These are phyloP conservation scores for Chondrus crispus DNA, from an alignment of 23 red algal genomes.

Conservation along the genomic window DNA sequence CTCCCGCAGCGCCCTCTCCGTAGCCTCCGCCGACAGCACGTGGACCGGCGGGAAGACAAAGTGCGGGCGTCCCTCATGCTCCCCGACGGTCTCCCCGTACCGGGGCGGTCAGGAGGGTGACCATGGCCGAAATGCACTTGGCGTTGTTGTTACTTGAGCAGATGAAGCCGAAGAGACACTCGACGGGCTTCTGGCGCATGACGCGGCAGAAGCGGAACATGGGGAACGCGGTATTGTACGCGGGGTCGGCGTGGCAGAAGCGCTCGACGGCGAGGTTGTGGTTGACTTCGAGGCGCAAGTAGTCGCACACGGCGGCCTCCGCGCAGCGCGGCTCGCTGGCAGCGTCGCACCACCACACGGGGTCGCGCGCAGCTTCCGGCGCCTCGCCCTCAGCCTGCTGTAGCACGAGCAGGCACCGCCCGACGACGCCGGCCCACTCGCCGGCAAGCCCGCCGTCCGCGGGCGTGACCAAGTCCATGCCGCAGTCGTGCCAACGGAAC, in stretches of 20 bases:
- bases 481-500: conserved; percentile 60
- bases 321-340: not conserved
- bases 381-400: not conserved
- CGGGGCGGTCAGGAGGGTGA: conserved; percentile 48
- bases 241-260: not conserved
- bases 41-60: conserved; percentile 73
- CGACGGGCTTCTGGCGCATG: conserved; percentile 61
- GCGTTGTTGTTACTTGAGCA: conserved; percentile 96
- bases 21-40: conserved; percentile 34
- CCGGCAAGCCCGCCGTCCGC: not conserved
- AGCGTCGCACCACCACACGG: conserved; percentile 41
- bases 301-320: conserved; percentile 26
- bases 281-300: conserved; percentile 39
- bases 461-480: not conserved
- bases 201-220: conserved; percentile 26
- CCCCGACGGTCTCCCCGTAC: conserved; percentile 59
- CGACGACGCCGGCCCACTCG: conserved; percentile 34
- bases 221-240: not conserved
- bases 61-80: not conserved
- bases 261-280: not conserved
- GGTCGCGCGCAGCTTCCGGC: not conserved
- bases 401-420: not conserved
- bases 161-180: conserved; percentile 80
- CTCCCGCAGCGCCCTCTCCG: conserved; percentile 52
- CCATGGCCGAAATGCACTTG: conserved; percentile 77